Conservation (phyloP, 805 yeast genomes). For the Zygosaccharomyces bailii region DNA sequence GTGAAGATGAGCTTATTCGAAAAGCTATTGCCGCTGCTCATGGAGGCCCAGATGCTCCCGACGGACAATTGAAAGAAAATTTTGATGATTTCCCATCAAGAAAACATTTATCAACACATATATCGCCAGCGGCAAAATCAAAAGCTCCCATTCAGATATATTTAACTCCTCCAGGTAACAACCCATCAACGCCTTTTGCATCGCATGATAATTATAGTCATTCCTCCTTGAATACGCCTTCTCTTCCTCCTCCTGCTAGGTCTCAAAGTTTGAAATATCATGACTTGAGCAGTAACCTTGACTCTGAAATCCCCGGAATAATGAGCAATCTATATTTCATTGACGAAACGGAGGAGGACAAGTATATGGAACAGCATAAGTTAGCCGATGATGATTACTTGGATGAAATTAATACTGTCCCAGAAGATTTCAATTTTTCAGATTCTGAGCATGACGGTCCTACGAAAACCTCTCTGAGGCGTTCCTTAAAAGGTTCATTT, state of each 20-base stretch:
- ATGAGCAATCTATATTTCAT: constrained; percentile 34
- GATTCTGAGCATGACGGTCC: constrained; percentile 24
- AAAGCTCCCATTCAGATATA: constrained; percentile 13
- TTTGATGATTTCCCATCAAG: neutral
- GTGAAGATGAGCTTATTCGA: constrained; percentile 1
- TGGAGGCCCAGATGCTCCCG: neutral
- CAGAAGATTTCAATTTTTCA: constrained; percentile 42
- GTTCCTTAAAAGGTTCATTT: constrained; percentile 20
- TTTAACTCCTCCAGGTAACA: constrained; percentile 11
- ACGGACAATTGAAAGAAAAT: neutral
- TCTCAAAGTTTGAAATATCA: constrained; percentile 38
- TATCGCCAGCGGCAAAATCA: constrained; percentile 1
- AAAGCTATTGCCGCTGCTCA: neutral
- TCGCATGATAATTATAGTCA: constrained; percentile 8
- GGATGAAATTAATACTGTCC: constrained; percentile 50
- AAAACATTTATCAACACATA: neutral
- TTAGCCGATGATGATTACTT: constrained; percentile 41
- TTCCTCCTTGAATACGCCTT: neutral
- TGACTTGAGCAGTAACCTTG: constrained; percentile 37
- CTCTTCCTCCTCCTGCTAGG: constrained; percentile 28
- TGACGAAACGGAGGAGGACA: constrained; percentile 37
- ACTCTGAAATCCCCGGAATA: constrained; percentile 37
- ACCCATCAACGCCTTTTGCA: neutral
- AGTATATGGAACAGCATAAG: constrained; percentile 25
- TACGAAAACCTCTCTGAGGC: constrained; percentile 14